These are phyloP conservation scores for Fonsecaea erecta DNA, from an alignment of 2,329 filamentous ascomycete genomes.

Conservation along the genomic window DNA sequence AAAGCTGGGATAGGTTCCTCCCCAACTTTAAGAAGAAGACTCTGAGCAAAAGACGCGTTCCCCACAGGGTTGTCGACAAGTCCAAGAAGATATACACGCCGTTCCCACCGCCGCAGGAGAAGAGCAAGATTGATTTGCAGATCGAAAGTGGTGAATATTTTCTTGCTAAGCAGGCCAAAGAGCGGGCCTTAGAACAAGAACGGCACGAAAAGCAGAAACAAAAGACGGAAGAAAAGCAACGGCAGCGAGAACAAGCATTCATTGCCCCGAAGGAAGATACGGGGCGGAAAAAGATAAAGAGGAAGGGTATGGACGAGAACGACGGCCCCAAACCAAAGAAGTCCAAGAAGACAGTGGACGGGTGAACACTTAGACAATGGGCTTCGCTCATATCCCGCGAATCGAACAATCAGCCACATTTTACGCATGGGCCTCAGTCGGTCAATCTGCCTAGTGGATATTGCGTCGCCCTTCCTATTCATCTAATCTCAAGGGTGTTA, in stretches of 20 bases:
- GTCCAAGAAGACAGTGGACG: conserved; percentile 18
- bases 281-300: conserved; percentile 59
- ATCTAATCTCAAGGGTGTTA: neutral
- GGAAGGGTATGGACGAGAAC: conserved; percentile 33
- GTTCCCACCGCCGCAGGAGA: conserved; percentile 94
- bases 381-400: neutral
- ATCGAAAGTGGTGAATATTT: conserved; percentile 99
- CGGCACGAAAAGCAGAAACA: conserved; percentile 81
- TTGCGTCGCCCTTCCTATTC: neutral
- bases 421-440: neutral
- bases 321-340: conserved; percentile 23
- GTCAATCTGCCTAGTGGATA: neutral
- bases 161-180: conserved; percentile 88
- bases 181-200: conserved; percentile 77
- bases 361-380: neutral
- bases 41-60: conserved; percentile 79
- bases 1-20: conserved; percentile 95
- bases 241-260: conserved; percentile 83
- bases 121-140: conserved; percentile 98
- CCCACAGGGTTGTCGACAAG: conserved; percentile 89
- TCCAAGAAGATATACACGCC: conserved; percentile 92
- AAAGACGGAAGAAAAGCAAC: conserved; percentile 86
- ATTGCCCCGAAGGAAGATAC: conserved; percentile 79
- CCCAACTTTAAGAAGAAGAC: conserved; percentile 97
- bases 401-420: neutral